A percentile compares a stretch with the other conserved stretches of the same genome.
These are phyloP conservation scores for Chlorella sp. DNA, from an alignment of 139 green algal species.

Conservation along the genomic window DNA sequence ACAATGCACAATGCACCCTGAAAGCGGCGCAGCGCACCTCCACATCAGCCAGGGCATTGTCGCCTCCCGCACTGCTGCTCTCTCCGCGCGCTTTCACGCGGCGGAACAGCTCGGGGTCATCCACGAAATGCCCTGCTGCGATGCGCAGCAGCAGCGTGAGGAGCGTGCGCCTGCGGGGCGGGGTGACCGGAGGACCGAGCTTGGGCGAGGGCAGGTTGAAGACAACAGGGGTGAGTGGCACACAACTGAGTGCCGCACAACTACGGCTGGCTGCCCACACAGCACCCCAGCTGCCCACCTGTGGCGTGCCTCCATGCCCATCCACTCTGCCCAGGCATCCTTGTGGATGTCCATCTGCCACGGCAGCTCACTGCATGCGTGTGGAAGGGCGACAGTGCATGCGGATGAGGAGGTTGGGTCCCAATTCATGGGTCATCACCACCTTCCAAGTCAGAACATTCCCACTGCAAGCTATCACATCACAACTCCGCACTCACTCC, in stretches of 20 bases:
- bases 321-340: constrained; percentile 25
- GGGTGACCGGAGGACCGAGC: not conserved
- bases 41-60: not conserved
- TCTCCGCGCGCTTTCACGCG: no score
- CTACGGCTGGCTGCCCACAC: no score
- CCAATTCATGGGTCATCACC: no score
- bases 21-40: not conserved
- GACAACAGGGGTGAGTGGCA: no score
- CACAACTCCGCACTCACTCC: no score
- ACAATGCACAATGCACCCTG: no score
- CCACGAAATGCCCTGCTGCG: not conserved
- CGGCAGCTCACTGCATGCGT: constrained; percentile 9
- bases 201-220: not conserved
- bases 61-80: no score
- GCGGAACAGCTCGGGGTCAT: not conserved
- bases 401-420: no score
- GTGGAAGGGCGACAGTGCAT: no score
- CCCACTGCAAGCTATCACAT: no score
- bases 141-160: constrained; percentile 26
- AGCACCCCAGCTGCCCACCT: not conserved
- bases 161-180: not conserved
- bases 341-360: constrained; percentile 20
- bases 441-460: no score
- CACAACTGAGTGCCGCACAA: no score
- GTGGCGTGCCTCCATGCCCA: constrained; percentile 25